These are phyloP conservation scores for Colletotrichum sidae DNA, from an alignment of 2,329 filamentous ascomycete species.

Conservation along the genomic window DNA sequence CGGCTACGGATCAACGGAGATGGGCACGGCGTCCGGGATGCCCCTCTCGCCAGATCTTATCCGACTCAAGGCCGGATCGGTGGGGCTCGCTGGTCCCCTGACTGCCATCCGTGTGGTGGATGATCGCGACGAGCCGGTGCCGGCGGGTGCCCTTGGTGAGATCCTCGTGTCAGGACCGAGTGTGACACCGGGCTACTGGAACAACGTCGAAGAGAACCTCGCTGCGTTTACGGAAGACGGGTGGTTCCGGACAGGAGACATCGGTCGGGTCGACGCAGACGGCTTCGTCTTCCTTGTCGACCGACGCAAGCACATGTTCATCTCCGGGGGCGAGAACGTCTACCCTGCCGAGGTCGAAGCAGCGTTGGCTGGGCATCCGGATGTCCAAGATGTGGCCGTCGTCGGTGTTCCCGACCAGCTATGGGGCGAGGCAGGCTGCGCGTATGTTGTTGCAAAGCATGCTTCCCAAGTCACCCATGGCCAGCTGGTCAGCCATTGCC, in stretches of 20 bases:
- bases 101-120: slow-evolving; percentile 29
- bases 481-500: slow-evolving; percentile 13
- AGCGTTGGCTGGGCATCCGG: slow-evolving; percentile 18
- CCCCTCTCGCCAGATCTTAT: slow-evolving; percentile 18
- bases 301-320: slow-evolving; percentile 33
- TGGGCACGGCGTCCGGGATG: slow-evolving; percentile 28
- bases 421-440: slow-evolving; percentile 34
- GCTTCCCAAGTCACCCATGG: background rate
- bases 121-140: slow-evolving; percentile 11
- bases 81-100: slow-evolving; percentile 29
- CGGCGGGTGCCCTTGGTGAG: slow-evolving; percentile 23
- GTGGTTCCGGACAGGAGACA: slow-evolving; percentile 36
- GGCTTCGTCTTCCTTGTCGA: slow-evolving; percentile 28
- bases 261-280: slow-evolving; percentile 28
- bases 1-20: slow-evolving; percentile 32
- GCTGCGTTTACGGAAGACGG: slow-evolving; percentile 28
- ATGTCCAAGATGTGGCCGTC: slow-evolving; percentile 19
- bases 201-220: slow-evolving; percentile 20
- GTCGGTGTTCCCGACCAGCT: slow-evolving; percentile 20
- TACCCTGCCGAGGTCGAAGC: slow-evolving; percentile 34
- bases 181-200: slow-evolving; percentile 31
- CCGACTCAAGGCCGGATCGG: slow-evolving; percentile 25
- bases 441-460: slow-evolving; percentile 14
- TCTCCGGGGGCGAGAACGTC: slow-evolving; percentile 33
- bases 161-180: slow-evolving; percentile 21